A percentile compares a stretch with the other conserved stretches of the same genome.
Evolutionary conservation across 805 yeast species (phyloP).

Genomic region (Saccharomyces paradoxus): DNA sequence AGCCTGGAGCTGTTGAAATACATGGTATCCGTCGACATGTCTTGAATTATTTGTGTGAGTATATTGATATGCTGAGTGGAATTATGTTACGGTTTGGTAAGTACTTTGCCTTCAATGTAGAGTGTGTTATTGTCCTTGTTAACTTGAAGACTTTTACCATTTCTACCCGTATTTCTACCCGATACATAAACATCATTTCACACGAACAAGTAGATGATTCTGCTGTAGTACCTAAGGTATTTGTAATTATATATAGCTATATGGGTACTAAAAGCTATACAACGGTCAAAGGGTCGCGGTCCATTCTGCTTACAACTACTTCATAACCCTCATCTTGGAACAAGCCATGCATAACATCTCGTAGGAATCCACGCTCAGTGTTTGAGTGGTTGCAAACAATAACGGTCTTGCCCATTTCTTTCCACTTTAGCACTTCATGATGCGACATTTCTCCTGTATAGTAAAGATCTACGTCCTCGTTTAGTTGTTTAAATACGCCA

Average conservation of each 20-base stretch:
- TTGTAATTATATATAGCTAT: conserved; percentile 2
- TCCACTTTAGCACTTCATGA: conserved; percentile 71
- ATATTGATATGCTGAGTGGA: background rate
- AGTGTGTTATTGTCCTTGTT: background rate
- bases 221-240: background rate
- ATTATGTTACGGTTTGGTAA: background rate
- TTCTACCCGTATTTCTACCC: background rate
- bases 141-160: background rate
- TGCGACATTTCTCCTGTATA: conserved; percentile 93
- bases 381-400: conserved; percentile 83
- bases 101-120: background rate
- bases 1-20: conserved; percentile 27
- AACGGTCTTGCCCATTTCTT: conserved; percentile 64
- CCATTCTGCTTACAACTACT: conserved; percentile 46
- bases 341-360: conserved; percentile 39
- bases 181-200: background rate
- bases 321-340: conserved; percentile 34
- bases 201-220: background rate
- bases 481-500: conserved; percentile 46
- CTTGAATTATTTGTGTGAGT: background rate
- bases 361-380: conserved; percentile 81
- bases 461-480: conserved; percentile 56
- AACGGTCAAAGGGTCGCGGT: conserved; percentile 53
- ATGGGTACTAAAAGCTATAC: conserved; percentile 13
- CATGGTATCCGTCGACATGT: conserved; percentile 29